Conservation (phyloP, 2,329 filamentous ascomycete genomes). For the Aspergillus nomiae region DNA sequence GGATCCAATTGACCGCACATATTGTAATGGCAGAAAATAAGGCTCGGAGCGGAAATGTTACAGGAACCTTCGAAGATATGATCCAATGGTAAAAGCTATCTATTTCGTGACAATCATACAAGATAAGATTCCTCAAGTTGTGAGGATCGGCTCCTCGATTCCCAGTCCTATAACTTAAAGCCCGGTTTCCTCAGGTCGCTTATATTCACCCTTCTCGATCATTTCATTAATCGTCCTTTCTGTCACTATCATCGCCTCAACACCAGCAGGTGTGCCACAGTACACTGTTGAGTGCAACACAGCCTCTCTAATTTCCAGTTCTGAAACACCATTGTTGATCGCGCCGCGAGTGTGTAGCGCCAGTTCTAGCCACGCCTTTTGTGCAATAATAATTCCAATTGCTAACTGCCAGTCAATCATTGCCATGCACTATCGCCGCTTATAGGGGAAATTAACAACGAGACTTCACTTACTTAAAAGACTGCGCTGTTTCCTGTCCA, state of each 20-base stretch:
- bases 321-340: constrained; percentile 62
- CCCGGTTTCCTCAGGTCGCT: constrained; percentile 7
- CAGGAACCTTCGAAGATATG: not conserved
- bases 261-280: constrained; percentile 57
- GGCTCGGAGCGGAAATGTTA: accelerated
- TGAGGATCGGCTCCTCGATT: too few species aligned
- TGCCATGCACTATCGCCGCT: too few species aligned
- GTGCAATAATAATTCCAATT: constrained; percentile 11
- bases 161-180: not conserved
- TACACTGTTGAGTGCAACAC: constrained; percentile 54
- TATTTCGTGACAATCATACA: not conserved
- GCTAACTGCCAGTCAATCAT: not conserved
- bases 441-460: too few species aligned
- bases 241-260: constrained; percentile 57
- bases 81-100: not conserved
- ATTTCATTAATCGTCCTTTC: constrained; percentile 56
- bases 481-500: constrained; percentile 12
- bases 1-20: too few species aligned
- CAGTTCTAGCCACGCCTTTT: constrained; percentile 51
- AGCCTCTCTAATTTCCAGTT: constrained; percentile 65
- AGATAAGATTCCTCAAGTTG: not conserved
- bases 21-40: too few species aligned
- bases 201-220: constrained; percentile 46
- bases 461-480: constrained; percentile 3
- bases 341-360: constrained; percentile 65